Percentiles rank a stretch among this genome's conserved stretches.
These are phyloP conservation scores for Tolypocladium nubicola DNA, from an alignment of 2,329 filamentous ascomycete species.

Conservation along the genomic window DNA sequence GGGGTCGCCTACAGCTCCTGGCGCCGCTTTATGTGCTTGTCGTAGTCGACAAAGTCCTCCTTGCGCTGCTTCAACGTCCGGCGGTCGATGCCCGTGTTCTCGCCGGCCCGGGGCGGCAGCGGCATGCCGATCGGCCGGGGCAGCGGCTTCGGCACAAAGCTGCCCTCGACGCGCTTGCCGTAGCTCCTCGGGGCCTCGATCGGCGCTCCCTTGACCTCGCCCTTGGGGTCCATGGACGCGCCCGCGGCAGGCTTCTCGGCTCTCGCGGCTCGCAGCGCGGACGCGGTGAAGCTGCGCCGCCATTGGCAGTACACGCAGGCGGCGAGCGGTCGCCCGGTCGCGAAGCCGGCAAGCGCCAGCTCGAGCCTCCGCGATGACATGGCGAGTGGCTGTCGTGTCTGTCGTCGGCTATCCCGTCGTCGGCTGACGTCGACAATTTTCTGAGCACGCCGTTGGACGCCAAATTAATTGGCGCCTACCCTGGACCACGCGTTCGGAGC, in stretches of 20 bases:
- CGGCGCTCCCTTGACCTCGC: slow-evolving; percentile 31
- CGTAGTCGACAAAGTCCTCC: slow-evolving; percentile 74
- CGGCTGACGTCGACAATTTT: not conserved
- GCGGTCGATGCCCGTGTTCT: slow-evolving; percentile 70
- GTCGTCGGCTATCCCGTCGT: not conserved
- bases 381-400: slow-evolving; percentile 1
- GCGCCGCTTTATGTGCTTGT: slow-evolving; percentile 70
- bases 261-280: slow-evolving; percentile 22
- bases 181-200: slow-evolving; percentile 50
- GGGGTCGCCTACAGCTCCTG: slow-evolving; percentile 53
- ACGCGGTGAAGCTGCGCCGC: slow-evolving; percentile 35
- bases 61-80: slow-evolving; percentile 58
- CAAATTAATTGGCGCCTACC: not conserved
- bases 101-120: slow-evolving; percentile 60
- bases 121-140: slow-evolving; percentile 73
- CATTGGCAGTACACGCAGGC: slow-evolving; percentile 41
- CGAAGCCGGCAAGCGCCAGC: slow-evolving; percentile 15
- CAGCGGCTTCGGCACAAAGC: slow-evolving; percentile 49
- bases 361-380: slow-evolving; percentile 23
- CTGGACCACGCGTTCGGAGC: not conserved
- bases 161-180: slow-evolving; percentile 38
- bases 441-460: not conserved
- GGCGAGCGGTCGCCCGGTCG: slow-evolving; percentile 18
- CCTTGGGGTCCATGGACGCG: slow-evolving; percentile 25
- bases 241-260: slow-evolving; percentile 23